Percentiles rank a stretch among this genome's conserved stretches.
Evolutionary conservation across 805 yeast species (phyloP).

Genomic region (Nakazawaea sp.): DNA sequence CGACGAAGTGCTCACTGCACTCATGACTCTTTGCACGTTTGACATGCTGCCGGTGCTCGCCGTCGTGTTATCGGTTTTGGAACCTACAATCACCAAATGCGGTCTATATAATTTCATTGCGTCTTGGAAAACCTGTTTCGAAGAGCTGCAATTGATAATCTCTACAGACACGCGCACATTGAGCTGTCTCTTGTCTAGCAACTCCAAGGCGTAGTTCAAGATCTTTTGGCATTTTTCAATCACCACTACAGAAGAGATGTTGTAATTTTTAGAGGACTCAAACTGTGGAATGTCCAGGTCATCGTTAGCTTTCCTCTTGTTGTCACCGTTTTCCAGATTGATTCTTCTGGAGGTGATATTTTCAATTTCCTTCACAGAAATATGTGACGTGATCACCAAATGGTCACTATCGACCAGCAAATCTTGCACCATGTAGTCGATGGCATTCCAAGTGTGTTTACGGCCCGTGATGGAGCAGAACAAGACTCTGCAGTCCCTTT

Average conservation of each 20-base stretch:
- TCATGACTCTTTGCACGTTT: not conserved
- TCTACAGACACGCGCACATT: conserved; percentile 46
- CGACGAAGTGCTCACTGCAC: conserved; percentile 1
- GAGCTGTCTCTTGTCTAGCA: conserved; percentile 12
- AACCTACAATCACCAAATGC: conserved; percentile 38
- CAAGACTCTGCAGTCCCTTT: conserved; percentile 28
- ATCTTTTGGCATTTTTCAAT: conserved; percentile 22
- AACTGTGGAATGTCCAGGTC: conserved; percentile 17
- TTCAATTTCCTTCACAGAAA: conserved; percentile 15
- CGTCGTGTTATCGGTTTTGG: conserved; percentile 23
- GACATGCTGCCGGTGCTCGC: too few relatives aligned
- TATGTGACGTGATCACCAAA: conserved; percentile 47
- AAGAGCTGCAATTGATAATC: conserved; percentile 38
- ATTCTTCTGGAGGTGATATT: not conserved
- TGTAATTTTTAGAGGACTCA: conserved; percentile 11
- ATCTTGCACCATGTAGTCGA: conserved; percentile 55
- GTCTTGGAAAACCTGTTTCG: conserved; percentile 45
- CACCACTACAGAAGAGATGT: conserved; percentile 16
- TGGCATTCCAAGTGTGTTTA: conserved; percentile 65
- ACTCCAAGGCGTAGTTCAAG: conserved; percentile 15
- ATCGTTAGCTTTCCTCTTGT: conserved; percentile 14
- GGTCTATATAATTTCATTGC: conserved; percentile 55
- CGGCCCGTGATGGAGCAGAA: conserved; percentile 59
- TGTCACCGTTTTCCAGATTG: not conserved
- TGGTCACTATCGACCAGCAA: conserved; percentile 58